A percentile compares a stretch with the other conserved stretches of the same genome.
Conservation (phyloP, 495 filamentous ascomycete species). For the Trichoderma gamsii region DNA sequence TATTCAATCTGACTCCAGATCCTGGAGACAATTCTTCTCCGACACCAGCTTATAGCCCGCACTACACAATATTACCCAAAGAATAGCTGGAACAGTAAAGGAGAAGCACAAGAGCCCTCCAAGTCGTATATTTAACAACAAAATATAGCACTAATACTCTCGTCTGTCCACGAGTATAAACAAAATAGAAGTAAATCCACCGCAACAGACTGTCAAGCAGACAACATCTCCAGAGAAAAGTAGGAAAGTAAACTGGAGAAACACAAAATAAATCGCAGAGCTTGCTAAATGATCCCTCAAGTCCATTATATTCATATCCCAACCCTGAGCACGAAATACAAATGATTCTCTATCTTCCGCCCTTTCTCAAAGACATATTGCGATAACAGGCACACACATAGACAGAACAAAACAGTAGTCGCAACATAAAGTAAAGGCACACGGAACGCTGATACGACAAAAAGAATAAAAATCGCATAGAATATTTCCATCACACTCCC, state of each 20-base stretch:
- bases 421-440: neutral
- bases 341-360: neutral
- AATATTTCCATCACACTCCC: neutral
- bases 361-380: neutral
- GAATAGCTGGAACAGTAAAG: neutral
- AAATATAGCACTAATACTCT: too few relatives aligned
- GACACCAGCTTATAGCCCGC: neutral
- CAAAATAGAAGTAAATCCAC: too few relatives aligned
- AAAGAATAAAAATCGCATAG: neutral
- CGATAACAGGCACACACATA: neutral
- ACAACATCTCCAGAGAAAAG: neutral
- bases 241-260: neutral
- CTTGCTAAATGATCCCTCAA: neutral
- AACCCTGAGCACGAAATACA: neutral
- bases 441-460: neutral
- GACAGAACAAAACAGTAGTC: neutral
- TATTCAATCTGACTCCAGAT: neutral
- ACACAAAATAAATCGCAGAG: neutral
- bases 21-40: neutral
- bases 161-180: too few relatives aligned
- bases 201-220: neutral
- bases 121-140: too few relatives aligned
- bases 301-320: neutral
- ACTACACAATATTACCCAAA: neutral
- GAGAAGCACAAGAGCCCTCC: too few relatives aligned